These are phyloP conservation scores for Plasmodium gonderi DNA, from an alignment of 169 alveolate species.

Conservation along the genomic window DNA sequence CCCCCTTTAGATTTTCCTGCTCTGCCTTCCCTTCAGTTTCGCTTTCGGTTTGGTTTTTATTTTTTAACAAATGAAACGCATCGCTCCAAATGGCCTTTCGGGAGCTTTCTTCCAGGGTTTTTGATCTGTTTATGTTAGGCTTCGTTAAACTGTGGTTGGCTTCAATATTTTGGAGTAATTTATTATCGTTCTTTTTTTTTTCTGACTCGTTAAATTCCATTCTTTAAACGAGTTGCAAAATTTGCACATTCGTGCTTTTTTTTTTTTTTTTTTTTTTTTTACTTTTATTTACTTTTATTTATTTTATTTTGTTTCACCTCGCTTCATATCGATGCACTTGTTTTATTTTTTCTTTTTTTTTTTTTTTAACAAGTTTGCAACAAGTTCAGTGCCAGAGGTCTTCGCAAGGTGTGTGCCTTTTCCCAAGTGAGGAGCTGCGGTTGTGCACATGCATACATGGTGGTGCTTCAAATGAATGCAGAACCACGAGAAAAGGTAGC, in stretches of 20 bases:
- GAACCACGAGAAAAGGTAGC: too few relatives aligned
- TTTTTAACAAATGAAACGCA: not conserved
- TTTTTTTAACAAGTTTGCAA: not conserved
- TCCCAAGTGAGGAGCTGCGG: not conserved
- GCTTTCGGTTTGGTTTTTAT: not conserved
- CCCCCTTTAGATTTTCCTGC: not conserved
- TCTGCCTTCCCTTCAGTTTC: not conserved
- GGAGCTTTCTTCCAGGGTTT: not conserved
- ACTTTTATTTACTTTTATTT: not conserved
- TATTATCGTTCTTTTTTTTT: not conserved
- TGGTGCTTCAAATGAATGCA: too few relatives aligned
- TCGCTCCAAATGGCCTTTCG: not conserved
- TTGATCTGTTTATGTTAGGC: not conserved
- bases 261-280: not conserved
- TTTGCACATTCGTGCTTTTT: not conserved
- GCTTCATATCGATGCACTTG: too few relatives aligned
- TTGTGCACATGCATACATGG: not conserved
- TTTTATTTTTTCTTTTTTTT: not conserved
- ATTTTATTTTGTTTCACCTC: not conserved
- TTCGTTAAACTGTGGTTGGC: not conserved
- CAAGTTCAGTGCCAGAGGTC: too few relatives aligned
- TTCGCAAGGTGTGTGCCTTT: not conserved
- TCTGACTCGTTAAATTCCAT: conserved; percentile 1
- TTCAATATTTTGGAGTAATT: not conserved
- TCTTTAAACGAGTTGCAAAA: not conserved